Base-by-base conservation (phyloP, 208 protist genomes). In the Novymonas esmeraldas region DNA sequence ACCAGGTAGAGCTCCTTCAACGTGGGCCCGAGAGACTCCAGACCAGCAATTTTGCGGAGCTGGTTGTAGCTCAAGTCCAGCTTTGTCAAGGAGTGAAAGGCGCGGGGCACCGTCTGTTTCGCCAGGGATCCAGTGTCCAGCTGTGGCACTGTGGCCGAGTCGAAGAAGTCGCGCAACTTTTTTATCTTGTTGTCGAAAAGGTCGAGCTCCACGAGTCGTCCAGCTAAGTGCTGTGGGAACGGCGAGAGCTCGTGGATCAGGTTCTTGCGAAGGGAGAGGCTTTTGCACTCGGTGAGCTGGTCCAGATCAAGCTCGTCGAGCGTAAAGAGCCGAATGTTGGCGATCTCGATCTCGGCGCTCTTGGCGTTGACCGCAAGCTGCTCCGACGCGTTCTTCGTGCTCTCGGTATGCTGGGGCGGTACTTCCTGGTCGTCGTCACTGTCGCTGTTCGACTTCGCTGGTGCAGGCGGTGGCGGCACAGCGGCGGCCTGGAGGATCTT, bases 131-230 rank as follows among this genome's bases (percentile, higher is more conserved):
- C 46, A 16, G 41, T 75, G 10, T 42, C 28, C 0, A 63, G 41
- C 20, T 62, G 44, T 18, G 57, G 52, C 24, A 76, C 51, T 58
- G 70, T 52, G 0, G 68, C 64, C 0, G 59, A 67, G 34, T 73
- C 72, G 51, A 96, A 96, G 66, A 97, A 97, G 38, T 87, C 78
- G 2, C 82, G 57, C 11, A 97, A 41, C 54, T 88, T 93, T 9
- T 73, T 69, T 49, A 98, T 85, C 58, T 98, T 95, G 78, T 98
- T 98, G 71, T 97, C 94, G 57, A 96, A 98, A 28, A 98, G 64
- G 54, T 98, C 94, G 1, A 98, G 77, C 34, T 92, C 82, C 6
- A 70, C 50, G 3, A 98, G 80, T 14, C 85, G 79, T 16, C 66
- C 48, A 1, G 79, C 79, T 26, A 97, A 71, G 33, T 84, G 60